Base-by-base conservation (phyloP, 768 basidiomycete species). In the Phanerochaete carnosa region DNA sequence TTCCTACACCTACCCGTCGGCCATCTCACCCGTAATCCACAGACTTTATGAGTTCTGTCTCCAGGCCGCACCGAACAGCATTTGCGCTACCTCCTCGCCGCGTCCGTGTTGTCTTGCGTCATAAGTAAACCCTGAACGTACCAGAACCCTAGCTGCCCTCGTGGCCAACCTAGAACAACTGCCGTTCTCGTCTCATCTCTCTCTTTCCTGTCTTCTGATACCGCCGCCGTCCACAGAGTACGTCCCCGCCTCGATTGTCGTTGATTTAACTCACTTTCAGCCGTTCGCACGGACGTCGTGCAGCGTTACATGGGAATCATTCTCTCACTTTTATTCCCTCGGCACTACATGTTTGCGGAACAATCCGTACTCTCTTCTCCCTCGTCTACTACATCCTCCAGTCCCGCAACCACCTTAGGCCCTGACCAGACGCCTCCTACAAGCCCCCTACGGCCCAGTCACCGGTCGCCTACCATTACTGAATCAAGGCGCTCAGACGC, bases 261-360 rank as follows among this genome's bases (percentile, higher is more conserved):
- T n/a, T 49, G 16, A 25, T 55, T 37, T 8, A 30, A 52, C 54
- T 46, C 43, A 33, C 39, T 55, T 57, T 56, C 26, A 15, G 11
- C 54, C 54, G 46, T 26, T 53, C 61, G 23, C 62, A 33, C 22
- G 22, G 19, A 43, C 57, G 39, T 53, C 53, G 32, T 39, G 32
- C 52, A 62, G 50, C 43, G 55, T 62, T 71, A 62, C 68, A 71
- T 71, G 70, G 70, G 70, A 71, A 71, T 69, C 65, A 26, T 71
- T 47, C 60, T 71, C 52, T 69, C 70, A 13, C 61, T 71, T 46
- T 63, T 71, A 61, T 71, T 71, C 56, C 68, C 70, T 61, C 59
- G 62, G 32, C 63, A 67, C 65, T 69, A 66, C 66, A 71, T 71
- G 70, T 64, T 60, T 59, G 59, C 68, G 57, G 64, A 66, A 59